phyloP scores from a whole-genome alignment of 73 alveolate species.

The Breviolum minutum region DNA sequence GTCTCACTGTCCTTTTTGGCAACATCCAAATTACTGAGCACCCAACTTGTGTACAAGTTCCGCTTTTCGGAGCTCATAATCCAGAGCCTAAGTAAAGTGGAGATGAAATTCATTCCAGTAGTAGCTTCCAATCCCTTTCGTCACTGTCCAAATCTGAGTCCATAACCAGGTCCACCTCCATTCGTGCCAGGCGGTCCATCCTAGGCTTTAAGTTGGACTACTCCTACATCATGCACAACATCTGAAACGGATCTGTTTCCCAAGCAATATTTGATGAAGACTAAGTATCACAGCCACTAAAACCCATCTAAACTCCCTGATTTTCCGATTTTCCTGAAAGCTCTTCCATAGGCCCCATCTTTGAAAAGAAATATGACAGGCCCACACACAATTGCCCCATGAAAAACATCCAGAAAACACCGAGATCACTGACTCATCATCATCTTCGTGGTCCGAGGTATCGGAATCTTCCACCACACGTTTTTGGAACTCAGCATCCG shows the following conservation, averaged over 20 bases:
- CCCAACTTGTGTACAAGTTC: slow-evolving; percentile 5
- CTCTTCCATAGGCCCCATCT: too few relatives aligned
- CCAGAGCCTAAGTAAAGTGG: not conserved
- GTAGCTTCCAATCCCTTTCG: too few relatives aligned
- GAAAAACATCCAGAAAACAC: too few relatives aligned
- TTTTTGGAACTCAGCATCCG: not conserved
- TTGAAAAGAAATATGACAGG: too few relatives aligned
- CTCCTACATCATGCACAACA: too few relatives aligned
- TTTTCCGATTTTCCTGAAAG: too few relatives aligned
- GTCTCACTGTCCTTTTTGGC: not conserved
- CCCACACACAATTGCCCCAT: too few relatives aligned
- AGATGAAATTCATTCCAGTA: too few relatives aligned
- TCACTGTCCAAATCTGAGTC: not conserved
- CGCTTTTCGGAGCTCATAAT: slow-evolving; percentile 54
- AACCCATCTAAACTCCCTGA: too few relatives aligned
- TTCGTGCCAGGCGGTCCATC: slow-evolving; percentile 77
- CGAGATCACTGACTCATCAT: not conserved
- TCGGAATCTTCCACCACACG: not conserved
- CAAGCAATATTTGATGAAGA: too few relatives aligned
- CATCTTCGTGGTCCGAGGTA: slow-evolving; percentile 15
- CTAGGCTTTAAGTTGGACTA: not conserved
- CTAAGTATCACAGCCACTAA: too few relatives aligned
- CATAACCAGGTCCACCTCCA: slow-evolving; percentile 76
- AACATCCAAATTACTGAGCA: not conserved
- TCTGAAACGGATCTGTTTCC: too few relatives aligned